These are phyloP conservation scores for Cytidiella melzeri DNA, from an alignment of 768 basidiomycete genomes.

Conservation along the genomic window DNA sequence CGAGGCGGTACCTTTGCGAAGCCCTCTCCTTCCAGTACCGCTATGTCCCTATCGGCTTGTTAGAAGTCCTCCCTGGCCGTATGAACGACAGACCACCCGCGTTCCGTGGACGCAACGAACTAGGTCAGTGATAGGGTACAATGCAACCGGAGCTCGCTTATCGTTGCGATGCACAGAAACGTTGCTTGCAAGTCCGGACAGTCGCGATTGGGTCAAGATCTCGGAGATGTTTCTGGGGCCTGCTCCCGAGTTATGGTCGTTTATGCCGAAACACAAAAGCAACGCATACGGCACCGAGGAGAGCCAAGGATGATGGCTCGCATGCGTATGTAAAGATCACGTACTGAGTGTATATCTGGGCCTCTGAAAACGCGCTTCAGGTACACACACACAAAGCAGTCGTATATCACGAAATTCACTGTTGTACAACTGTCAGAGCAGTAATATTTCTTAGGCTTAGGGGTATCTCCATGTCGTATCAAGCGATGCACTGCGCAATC, in stretches of 20 bases:
- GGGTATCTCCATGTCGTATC: too few species aligned
- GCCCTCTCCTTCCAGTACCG: constrained; percentile 94
- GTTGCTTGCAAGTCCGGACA: constrained; percentile 70
- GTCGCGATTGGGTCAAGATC: constrained; percentile 87
- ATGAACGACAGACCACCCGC: constrained; percentile 91
- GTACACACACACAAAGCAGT: too few species aligned
- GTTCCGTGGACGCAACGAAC: constrained; percentile 81
- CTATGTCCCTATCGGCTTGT: constrained; percentile 89
- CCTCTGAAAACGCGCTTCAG: too few species aligned
- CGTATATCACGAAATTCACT: too few species aligned
- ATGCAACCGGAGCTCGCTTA: not conserved
- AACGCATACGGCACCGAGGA: constrained; percentile 62
- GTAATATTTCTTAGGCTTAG: too few species aligned
- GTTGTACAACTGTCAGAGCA: too few species aligned
- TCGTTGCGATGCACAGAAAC: constrained; percentile 49
- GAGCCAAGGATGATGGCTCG: constrained; percentile 45
- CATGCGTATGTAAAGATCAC: too few species aligned
- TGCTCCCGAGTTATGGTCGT: constrained; percentile 75
- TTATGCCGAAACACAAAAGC: constrained; percentile 93
- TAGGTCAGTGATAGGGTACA: constrained; percentile 42
- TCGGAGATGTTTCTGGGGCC: constrained; percentile 94
- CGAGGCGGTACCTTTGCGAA: constrained; percentile 91
- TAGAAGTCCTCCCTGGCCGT: constrained; percentile 71
- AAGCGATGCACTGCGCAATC: too few species aligned
- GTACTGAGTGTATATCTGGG: too few species aligned